Evolutionary conservation across 106 monocot species (phyloP), one percentile per base, ranked within the genome.

Genomic region (Phalaenopsis aphrodite): DNA sequence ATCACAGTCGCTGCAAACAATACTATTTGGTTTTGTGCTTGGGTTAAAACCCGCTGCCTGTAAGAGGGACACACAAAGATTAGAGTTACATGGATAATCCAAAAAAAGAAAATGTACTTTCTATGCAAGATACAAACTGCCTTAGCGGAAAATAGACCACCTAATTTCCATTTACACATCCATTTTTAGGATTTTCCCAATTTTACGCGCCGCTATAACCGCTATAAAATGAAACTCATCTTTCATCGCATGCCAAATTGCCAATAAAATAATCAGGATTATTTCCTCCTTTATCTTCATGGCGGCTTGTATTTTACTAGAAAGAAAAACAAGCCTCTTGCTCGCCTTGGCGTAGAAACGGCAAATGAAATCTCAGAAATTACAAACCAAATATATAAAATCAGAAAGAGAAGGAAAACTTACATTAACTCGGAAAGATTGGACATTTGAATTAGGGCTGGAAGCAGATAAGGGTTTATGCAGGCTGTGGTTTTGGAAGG

Each of bases 1-100:
- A 67, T 82, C 82, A 49, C 82, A 82, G 38, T 82, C 67, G n/a
- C 42, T 8, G 68, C 82, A 82, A 10, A 82, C 57, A 55, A 82
- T 82, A 67, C 77, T 82, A 69, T 41, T 77, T 3, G 21, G 6
- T 67, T 82, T 82, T 10, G 76, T 77, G 8, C n/a, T 68, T 19
- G 66, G 65, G 49, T 68, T 55, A 68, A 18, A 30, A 42, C 65
- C 77, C 43, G 66, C 82, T 66, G 77, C 56, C 74, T 75, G 74
- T 75, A 45, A 75, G 74, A 45, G 42, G n/a, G 5, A 72, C 17
- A 9, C 8, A 75, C 9, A 2, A 48, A 11, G 15, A 14, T 45
- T 67, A 67, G 8, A 71, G 71, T 38, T 38, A 30, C 71, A 24
- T 24, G 24, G 21, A 71, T 52, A 71, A 36, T 8, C 24, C 11